Percentiles rank a stretch among this genome's conserved stretches.
Evolutionary conservation across 192 early-diverging fungal genomes (phyloP).

Genomic region (Polychytrium aggregatum): DNA sequence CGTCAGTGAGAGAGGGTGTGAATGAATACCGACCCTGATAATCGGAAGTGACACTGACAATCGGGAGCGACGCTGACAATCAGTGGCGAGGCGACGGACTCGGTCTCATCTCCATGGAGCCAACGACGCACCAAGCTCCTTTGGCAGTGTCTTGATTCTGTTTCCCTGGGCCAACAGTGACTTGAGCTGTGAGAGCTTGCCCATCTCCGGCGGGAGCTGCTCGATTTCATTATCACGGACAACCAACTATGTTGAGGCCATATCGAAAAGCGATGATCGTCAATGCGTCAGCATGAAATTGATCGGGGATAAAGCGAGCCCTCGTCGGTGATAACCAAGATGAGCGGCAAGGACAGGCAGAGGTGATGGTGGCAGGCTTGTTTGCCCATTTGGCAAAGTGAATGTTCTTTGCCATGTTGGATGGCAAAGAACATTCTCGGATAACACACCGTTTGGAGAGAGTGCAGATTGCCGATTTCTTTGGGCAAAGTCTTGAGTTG

Average conservation of each 20-base stretch:
- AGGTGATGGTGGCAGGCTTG: no score
- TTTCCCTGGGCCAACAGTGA: slow-evolving; percentile 16
- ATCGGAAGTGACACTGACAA: no score
- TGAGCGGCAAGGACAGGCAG: neutral
- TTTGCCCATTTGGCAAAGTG: neutral
- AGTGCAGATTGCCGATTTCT: slow-evolving; percentile 26
- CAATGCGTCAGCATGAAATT: slow-evolving; percentile 17
- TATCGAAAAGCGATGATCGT: slow-evolving; percentile 7
- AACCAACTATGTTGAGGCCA: slow-evolving; percentile 2
- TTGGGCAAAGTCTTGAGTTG: slow-evolving; percentile 19
- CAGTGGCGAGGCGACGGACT: no score
- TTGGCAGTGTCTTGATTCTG: slow-evolving; percentile 25
- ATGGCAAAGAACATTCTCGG: neutral
- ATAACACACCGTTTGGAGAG: slow-evolving; percentile 17
- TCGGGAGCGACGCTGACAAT: no score
- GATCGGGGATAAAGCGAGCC: slow-evolving; percentile 20
- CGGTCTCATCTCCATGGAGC: no score
- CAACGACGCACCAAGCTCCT: slow-evolving; percentile 5
- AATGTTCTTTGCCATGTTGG: neutral
- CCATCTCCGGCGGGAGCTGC: slow-evolving; percentile 11
- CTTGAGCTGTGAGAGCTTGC: slow-evolving; percentile 3
- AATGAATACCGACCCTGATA: no score
- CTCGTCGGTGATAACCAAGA: slow-evolving; percentile 6
- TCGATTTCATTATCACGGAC: slow-evolving; percentile 29
- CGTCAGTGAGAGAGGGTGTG: neutral